These are phyloP conservation scores for Sonneratia alba DNA, from an alignment of 345 rosid genomes.

Conservation along the genomic window DNA sequence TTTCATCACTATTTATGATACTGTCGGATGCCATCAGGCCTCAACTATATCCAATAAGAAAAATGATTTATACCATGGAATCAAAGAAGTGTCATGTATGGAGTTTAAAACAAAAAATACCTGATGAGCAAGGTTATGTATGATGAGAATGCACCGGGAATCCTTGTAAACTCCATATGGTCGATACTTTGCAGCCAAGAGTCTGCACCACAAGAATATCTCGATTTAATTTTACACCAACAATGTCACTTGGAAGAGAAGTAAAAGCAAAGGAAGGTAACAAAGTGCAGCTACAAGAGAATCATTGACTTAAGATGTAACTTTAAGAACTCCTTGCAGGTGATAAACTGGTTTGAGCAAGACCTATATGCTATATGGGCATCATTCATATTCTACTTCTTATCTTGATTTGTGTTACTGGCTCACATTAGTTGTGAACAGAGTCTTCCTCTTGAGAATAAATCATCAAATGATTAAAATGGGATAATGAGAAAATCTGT, in stretches of 20 bases:
- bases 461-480: not conserved
- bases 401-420: not conserved
- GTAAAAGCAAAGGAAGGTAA: not conserved
- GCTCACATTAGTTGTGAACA: not conserved
- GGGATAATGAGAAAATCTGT: not conserved
- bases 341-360: not conserved
- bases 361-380: not conserved
- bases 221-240: not conserved
- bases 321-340: not conserved
- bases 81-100: not conserved
- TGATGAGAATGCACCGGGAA: slow-evolving; percentile 69
- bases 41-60: not conserved
- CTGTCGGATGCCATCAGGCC: not conserved
- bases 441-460: not conserved
- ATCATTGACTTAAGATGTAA: not conserved
- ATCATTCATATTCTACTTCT: not conserved
- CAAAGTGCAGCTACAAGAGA: not conserved
- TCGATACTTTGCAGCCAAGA: slow-evolving; percentile 82
- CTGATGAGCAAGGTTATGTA: slow-evolving; percentile 97
- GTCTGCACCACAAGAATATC: slow-evolving; percentile 30
- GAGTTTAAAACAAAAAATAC: slow-evolving; percentile 17
- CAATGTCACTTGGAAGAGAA: not conserved
- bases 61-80: not conserved
- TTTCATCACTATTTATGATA: not conserved
- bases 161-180: slow-evolving; percentile 82